These are phyloP conservation scores for Galium porrigens DNA, from an alignment of 305 asterid genomes.

Conservation along the genomic window DNA sequence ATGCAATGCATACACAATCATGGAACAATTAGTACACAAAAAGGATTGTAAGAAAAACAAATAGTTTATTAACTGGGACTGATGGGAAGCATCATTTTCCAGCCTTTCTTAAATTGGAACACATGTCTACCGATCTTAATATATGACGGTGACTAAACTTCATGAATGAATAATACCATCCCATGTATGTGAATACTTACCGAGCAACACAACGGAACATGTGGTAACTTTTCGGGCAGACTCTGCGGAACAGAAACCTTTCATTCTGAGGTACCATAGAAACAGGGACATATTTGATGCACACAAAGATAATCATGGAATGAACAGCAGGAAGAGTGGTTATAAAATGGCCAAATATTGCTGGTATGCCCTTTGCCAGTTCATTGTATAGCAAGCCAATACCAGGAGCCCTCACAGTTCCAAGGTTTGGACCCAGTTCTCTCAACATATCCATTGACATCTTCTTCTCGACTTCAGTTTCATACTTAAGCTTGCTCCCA, in stretches of 20 bases:
- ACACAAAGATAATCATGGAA: constrained; percentile 93
- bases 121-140: not conserved
- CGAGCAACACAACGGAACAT: constrained; percentile 96
- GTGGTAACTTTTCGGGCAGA: constrained; percentile 84
- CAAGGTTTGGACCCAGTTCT: constrained; percentile 77
- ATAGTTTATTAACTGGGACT: not conserved
- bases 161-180: not conserved
- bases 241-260: constrained; percentile 89
- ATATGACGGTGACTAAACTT: not conserved
- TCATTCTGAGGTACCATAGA: constrained; percentile 86
- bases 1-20: constrained; percentile 7
- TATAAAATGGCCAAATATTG: constrained; percentile 90
- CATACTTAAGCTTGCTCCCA: constrained; percentile 93
- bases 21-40: not conserved
- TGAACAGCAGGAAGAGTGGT: constrained; percentile 94
- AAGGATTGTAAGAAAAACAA: not conserved
- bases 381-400: constrained; percentile 90
- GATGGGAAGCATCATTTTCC: not conserved
- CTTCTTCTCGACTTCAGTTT: constrained; percentile 81
- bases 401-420: constrained; percentile 96
- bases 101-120: not conserved
- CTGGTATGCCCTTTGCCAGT: constrained; percentile 91
- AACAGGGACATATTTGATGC: constrained; percentile 87
- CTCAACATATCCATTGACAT: constrained; percentile 83
- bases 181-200: constrained; percentile 26